Evolutionary conservation across 257 asterid species (phyloP).

Genomic region (Cruciata laevipes): DNA sequence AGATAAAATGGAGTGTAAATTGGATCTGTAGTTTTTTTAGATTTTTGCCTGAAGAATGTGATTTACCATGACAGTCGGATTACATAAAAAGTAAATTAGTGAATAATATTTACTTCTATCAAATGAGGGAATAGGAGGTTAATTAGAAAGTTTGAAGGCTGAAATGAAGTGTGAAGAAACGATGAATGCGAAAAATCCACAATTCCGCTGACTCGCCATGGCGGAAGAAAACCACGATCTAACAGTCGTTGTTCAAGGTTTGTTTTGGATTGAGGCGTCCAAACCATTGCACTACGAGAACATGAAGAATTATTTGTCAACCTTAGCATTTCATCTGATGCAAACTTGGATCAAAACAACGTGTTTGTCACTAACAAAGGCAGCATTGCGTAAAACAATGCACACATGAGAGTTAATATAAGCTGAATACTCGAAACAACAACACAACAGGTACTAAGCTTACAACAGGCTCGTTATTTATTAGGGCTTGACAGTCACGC

Average conservation of each 20-base stretch:
- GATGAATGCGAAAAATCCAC: too few relatives aligned
- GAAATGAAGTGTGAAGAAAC: not conserved
- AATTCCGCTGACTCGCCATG: too few relatives aligned
- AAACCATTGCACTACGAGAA: not conserved
- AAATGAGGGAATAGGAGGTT: not conserved
- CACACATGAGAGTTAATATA: not conserved
- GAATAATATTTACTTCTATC: not conserved
- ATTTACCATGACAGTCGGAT: not conserved
- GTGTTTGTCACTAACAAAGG: too few relatives aligned
- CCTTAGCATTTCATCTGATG: not conserved
- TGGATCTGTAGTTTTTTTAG: not conserved
- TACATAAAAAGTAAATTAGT: not conserved
- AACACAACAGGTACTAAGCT: too few relatives aligned
- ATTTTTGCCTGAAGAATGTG: constrained; percentile 1
- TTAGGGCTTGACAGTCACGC: constrained; percentile 18
- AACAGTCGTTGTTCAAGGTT: not conserved
- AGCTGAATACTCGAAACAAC: not conserved
- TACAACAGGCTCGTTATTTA: not conserved
- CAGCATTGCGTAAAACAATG: not conserved
- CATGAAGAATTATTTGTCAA: too few relatives aligned
- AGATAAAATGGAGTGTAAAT: constrained; percentile 6
- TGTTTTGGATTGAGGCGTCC: not conserved
- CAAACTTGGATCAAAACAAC: not conserved
- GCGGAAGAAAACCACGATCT: too few relatives aligned
- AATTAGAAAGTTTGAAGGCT: constrained; percentile 1